Conservation (phyloP, 306 rosid species). For the Quercus alba region DNA sequence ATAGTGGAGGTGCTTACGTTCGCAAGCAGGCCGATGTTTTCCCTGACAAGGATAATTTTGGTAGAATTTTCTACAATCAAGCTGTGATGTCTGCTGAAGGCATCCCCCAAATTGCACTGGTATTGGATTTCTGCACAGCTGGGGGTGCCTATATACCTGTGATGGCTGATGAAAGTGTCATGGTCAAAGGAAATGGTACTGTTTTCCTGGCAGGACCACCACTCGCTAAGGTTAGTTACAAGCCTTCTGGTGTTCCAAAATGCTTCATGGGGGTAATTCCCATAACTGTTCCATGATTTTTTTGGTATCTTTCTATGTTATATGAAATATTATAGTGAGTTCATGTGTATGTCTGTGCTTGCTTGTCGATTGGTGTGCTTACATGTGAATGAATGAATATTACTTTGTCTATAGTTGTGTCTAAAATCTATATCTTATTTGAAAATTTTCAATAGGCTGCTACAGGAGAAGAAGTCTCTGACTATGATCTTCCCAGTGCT, state of each 20-base stretch:
- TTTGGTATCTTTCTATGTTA: not conserved
- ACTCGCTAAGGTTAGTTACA: conserved; percentile 68
- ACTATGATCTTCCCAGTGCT: no score
- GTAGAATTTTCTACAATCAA: conserved; percentile 89
- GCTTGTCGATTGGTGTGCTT: conserved; percentile 5
- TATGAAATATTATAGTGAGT: not conserved
- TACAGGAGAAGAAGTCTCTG: conserved; percentile 92
- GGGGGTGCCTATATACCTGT: conserved; percentile 98
- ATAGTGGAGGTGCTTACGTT: conserved; percentile 96
- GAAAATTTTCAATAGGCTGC: conserved; percentile 67
- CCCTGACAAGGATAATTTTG: conserved; percentile 89
- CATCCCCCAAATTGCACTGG: conserved; percentile 90
- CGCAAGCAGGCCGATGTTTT: conserved; percentile 97
- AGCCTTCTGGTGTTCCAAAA: conserved; percentile 17
- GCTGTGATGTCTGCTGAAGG: conserved; percentile 84
- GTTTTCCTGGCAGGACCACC: conserved; percentile 94
- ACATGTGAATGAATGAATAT: not conserved
- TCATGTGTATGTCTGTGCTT: not conserved
- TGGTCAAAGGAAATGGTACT: conserved; percentile 96
- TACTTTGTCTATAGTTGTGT: not conserved
- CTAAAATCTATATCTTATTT: conserved; percentile 18
- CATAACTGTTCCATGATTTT: not conserved
- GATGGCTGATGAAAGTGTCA: conserved; percentile 98
- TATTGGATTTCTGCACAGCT: conserved; percentile 91
- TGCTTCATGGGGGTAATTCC: conserved; percentile 18